These are phyloP conservation scores for Saturnispora saitoi DNA, from an alignment of 805 yeast species.

Conservation along the genomic window DNA sequence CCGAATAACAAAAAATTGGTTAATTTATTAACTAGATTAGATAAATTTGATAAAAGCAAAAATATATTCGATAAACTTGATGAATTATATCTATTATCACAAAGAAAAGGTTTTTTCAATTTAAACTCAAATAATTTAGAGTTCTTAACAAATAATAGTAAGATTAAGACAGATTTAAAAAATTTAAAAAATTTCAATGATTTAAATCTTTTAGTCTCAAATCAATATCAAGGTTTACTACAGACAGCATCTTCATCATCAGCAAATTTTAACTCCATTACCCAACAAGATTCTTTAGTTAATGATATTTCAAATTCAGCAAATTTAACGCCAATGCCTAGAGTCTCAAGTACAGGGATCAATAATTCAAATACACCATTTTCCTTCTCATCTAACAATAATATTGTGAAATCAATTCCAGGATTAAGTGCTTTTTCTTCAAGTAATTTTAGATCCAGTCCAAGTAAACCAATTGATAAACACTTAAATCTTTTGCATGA, in stretches of 20 bases:
- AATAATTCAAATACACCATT: slow-evolving; percentile 7
- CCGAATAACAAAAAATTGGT: slow-evolving; percentile 25
- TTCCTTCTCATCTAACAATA: slow-evolving; percentile 14
- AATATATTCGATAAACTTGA: slow-evolving; percentile 26
- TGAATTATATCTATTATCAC: slow-evolving; percentile 24
- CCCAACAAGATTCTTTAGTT: background rate
- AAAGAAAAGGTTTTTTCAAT: slow-evolving; percentile 28
- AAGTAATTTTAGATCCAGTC: background rate
- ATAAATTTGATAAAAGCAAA: slow-evolving; percentile 21
- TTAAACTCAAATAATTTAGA: slow-evolving; percentile 24
- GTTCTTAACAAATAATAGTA: slow-evolving; percentile 23
- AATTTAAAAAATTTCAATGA: slow-evolving; percentile 25
- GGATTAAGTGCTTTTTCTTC: slow-evolving; percentile 14
- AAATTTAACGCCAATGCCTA: slow-evolving; percentile 8
- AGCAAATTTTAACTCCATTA: background rate
- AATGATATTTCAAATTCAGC: background rate
- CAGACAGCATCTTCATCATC: background rate
- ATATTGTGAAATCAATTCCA: slow-evolving; percentile 12
- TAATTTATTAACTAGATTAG: slow-evolving; percentile 23
- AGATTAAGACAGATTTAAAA: slow-evolving; percentile 18
- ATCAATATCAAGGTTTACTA: slow-evolving; percentile 15
- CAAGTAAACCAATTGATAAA: slow-evolving; percentile 22
- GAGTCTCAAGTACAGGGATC: background rate
- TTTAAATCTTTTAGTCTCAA: slow-evolving; percentile 20
- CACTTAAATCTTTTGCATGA: slow-evolving; percentile 21